These are phyloP conservation scores for Neurospora sp. DNA, from an alignment of 2,329 filamentous ascomycete genomes.

Conservation along the genomic window DNA sequence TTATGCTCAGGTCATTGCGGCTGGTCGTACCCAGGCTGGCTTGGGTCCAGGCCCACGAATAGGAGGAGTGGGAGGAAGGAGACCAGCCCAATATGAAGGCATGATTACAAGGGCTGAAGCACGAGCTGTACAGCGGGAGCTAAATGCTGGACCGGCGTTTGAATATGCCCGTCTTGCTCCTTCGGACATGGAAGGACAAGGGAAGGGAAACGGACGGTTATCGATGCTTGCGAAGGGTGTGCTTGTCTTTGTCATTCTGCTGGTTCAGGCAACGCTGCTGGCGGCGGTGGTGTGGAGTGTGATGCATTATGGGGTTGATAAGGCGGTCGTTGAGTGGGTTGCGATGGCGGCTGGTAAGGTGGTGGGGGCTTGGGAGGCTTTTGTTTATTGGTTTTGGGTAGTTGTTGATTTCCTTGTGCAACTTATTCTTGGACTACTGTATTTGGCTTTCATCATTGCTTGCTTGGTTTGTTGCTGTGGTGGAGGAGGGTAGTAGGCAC, in stretches of 20 bases:
- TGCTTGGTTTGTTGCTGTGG: neutral
- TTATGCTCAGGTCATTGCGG: accelerated
- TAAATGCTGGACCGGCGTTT: neutral
- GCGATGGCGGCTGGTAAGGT: neutral
- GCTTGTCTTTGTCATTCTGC: accelerated
- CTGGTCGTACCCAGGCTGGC: neutral
- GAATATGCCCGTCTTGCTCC: neutral
- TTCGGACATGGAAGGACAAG: too few species aligned
- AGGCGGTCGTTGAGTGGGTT: neutral
- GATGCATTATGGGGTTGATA: neutral
- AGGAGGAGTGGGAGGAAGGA: too few species aligned
- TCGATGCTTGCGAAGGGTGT: neutral
- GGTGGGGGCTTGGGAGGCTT: neutral
- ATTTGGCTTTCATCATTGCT: neutral
- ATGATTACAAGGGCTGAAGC: neutral
- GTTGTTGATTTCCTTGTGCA: neutral
- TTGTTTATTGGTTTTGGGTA: neutral
- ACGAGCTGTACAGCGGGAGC: neutral
- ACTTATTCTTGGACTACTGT: neutral
- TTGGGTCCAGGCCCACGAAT: neutral
- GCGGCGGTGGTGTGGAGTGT: neutral
- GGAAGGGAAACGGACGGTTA: neutral
- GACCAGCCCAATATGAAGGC: too few species aligned
- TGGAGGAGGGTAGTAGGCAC: neutral
- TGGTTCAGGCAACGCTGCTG: neutral